Conservation (phyloP, 2,329 filamentous ascomycete species). For the Emergomyces orientalis region DNA sequence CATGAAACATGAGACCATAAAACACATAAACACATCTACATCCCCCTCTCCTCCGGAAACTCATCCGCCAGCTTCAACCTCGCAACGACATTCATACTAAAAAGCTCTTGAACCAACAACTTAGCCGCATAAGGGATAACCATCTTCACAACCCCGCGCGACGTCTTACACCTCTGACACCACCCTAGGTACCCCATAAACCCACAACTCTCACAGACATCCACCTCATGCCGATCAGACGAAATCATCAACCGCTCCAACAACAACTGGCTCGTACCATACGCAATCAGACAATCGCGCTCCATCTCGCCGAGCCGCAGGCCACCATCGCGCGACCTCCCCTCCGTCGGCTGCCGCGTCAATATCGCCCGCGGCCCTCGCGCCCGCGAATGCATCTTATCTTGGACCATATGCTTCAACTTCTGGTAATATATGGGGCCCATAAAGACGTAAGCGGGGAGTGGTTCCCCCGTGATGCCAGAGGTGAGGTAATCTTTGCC, state of each 20-base stretch:
- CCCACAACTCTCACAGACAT: conserved; percentile 88
- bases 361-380: conserved; percentile 84
- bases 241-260: conserved; percentile 91
- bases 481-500: conserved; percentile 96
- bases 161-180: conserved; percentile 86
- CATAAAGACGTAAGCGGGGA: conserved; percentile 96
- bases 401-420: conserved; percentile 99
- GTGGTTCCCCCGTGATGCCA: conserved; percentile 85
- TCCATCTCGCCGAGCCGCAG: conserved; percentile 97
- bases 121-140: conserved; percentile 97
- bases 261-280: conserved; percentile 85
- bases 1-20: background rate
- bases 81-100: conserved; percentile 98
- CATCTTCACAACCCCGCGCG: conserved; percentile 78
- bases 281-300: conserved; percentile 93
- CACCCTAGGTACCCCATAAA: conserved; percentile 93
- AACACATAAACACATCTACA: conserved; percentile 15
- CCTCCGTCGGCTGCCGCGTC: conserved; percentile 92
- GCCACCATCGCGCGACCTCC: conserved; percentile 84
- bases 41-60: conserved; percentile 54
- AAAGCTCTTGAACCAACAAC: conserved; percentile 85
- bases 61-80: conserved; percentile 85
- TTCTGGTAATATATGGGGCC: conserved; percentile 99
- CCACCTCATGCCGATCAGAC: conserved; percentile 80
- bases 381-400: conserved; percentile 97